phyloP scores from a whole-genome alignment of 306 rosid species.

The Rosa multiflora region DNA sequence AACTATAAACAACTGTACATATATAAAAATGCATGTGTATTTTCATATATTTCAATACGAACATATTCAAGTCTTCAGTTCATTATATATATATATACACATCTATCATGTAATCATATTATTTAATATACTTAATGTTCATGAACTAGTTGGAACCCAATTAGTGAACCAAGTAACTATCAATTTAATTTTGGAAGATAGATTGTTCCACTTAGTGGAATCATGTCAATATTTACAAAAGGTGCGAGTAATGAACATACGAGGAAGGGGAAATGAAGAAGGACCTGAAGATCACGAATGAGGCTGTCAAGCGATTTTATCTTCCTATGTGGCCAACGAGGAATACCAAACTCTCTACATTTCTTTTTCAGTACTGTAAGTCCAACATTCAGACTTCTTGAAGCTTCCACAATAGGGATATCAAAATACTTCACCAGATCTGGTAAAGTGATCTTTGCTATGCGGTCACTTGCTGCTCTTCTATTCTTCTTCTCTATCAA shows the following conservation, averaged over 20 bases:
- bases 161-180: background rate
- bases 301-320: constrained; percentile 86
- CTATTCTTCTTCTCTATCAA: constrained; percentile 51
- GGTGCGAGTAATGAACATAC: background rate
- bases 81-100: too few species aligned
- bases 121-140: background rate
- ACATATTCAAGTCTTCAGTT: background rate
- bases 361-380: constrained; percentile 84
- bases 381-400: constrained; percentile 74
- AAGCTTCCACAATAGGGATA: constrained; percentile 81
- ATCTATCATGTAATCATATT: background rate
- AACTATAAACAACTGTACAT: constrained; percentile 17
- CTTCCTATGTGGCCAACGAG: constrained; percentile 97
- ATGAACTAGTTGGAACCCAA: constrained; percentile 1
- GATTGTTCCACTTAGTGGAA: background rate
- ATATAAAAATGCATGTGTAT: background rate
- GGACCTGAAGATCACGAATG: constrained; percentile 86
- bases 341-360: constrained; percentile 91
- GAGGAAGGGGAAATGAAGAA: constrained; percentile 24
- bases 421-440: constrained; percentile 83
- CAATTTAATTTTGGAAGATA: background rate
- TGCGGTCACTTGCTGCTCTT: constrained; percentile 66
- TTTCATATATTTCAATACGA: background rate
- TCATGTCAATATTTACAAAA: background rate
- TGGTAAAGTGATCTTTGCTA: constrained; percentile 60